Base-by-base conservation (phyloP, 2,329 filamentous ascomycete genomes). In the Harringtonia aguacate region DNA sequence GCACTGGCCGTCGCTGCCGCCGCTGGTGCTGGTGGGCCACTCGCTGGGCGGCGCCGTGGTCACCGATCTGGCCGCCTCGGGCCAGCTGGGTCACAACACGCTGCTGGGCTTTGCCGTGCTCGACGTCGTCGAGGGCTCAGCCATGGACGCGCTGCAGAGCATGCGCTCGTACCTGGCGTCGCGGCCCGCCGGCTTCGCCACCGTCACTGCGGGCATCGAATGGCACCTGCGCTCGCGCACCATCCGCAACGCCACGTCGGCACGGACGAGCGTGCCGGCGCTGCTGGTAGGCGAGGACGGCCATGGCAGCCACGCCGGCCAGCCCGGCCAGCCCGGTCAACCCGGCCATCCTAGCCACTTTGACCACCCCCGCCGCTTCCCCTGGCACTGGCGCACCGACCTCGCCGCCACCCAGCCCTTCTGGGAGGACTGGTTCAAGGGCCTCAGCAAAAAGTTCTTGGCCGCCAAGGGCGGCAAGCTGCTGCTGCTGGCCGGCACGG, bases 121-220 rank as follows among this genome's bases (percentile, higher is more conserved):
- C 15, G 92, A 98, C 62, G 87, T 98, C 5, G 92, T 98, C 24
- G 92, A 98, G 63, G 86, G 92, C 12, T 94, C 86, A 1, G 92
- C 92, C 29, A 90, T 98, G 62, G 92, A 97, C 60, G 90, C 92
- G 3, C 71, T 98, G 43, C 81, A 88, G 61, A 89, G 84, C 61
- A 98, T 98, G 92, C 84, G 92, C 52, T 84, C 81, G 4, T 95
- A 95, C 61, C 73, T 98, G 18, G 81, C 84, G 1, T 88, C 82
- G 5, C 75, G 92, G 20, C 92, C 92, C 0, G 68, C 70, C 9
- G 77, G 80, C 2, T 98, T 98, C 56, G 69, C 78, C n/a, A 83
- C 79, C 13, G 54, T 95, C 17, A 73, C 84, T 50, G 77, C 84
- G 4, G 90, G 83, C 8, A 87, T 98, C 52, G 86, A 94, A 55